Evolutionary conservation across 805 yeast species (phyloP), one percentile per base, ranked within the genome.

Genomic region (Candida stauntonica): DNA sequence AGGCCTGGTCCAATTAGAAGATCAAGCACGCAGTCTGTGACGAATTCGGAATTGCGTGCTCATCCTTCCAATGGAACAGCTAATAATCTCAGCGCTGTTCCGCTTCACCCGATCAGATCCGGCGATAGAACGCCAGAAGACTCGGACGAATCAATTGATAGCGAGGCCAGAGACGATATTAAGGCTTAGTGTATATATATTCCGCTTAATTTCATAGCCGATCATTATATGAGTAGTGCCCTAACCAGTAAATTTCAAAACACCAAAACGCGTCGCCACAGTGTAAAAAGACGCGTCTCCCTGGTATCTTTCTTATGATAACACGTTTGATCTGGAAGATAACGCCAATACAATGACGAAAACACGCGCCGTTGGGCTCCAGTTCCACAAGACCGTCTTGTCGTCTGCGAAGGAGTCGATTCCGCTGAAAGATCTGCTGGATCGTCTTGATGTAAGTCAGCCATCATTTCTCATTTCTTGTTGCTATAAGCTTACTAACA

Each of bases 351-450:
- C n/a, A 17, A 51, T 42, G 47, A 51, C 58, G 16, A 48, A 45
- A 7, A 9, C 51, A 1, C 37, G 42, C 5, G 15, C 29, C 13
- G 43, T 50, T 3, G 58, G 51, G 35, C 46, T 70, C 35, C 54
- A 57, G 45, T 73, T 72, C 52, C 60, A 65, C 39, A 66, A 70
- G 53, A 58, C 66, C 13, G 68, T 85, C 14, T 52, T 84, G 5
- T 72, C 89, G 1, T 69, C 82, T 2, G 69, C 77, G 0, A 67
- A 68, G 15, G 67, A 70, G 21, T 75, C 79, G 0, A 77, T 86
- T 9, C 57, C 86, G 0, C 67, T 80, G 3, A 79, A 79, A 48
- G 87, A 79, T 27, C 68, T 84, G 2, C 53, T 82, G 9, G 57
- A 60, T 12, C 64, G 93, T 33, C 61, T 86, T 15, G 75, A 73